Conservation (phyloP, 1,284 basidiomycete species). For the Coniferiporia sulphurascens region DNA sequence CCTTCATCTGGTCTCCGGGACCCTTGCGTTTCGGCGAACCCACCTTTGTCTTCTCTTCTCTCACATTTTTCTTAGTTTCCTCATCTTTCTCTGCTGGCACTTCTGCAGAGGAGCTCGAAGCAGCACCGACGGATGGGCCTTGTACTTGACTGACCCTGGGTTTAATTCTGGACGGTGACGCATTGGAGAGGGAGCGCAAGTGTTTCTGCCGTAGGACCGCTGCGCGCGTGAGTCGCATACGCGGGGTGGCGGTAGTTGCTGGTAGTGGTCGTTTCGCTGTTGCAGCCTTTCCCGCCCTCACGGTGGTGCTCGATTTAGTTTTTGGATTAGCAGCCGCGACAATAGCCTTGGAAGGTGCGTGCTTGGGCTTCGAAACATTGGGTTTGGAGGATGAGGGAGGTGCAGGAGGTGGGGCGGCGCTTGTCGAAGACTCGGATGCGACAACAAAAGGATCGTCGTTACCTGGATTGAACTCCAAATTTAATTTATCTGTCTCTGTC, state of each 20-base stretch:
- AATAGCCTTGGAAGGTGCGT: not conserved
- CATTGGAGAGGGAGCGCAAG: not conserved
- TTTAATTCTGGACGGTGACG: not conserved
- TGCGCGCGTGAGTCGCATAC: constrained; percentile 14
- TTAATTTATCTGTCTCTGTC: not conserved
- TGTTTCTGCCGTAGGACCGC: constrained; percentile 13
- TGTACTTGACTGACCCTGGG: not conserved
- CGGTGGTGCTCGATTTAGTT: not conserved
- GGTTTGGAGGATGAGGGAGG: not conserved
- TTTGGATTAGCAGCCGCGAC: not conserved
- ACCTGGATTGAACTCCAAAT: not conserved
- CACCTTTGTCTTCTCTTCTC: not conserved
- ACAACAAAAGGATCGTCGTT: not conserved
- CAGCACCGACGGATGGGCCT: not conserved
- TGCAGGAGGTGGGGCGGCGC: not conserved
- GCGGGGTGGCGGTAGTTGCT: constrained; percentile 1
- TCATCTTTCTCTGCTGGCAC: not conserved
- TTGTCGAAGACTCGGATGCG: not conserved
- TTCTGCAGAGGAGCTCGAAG: not conserved
- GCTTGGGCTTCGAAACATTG: not conserved
- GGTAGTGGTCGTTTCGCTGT: not conserved
- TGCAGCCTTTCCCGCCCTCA: not conserved
- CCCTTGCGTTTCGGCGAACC: not conserved
- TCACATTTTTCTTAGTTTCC: not conserved
- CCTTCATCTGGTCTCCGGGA: not conserved